Evolutionary conservation across 164 flowering plant genomes (phyloP), one percentile per base, ranked within the genome.

Genomic region (Macadamia tetraphylla): DNA sequence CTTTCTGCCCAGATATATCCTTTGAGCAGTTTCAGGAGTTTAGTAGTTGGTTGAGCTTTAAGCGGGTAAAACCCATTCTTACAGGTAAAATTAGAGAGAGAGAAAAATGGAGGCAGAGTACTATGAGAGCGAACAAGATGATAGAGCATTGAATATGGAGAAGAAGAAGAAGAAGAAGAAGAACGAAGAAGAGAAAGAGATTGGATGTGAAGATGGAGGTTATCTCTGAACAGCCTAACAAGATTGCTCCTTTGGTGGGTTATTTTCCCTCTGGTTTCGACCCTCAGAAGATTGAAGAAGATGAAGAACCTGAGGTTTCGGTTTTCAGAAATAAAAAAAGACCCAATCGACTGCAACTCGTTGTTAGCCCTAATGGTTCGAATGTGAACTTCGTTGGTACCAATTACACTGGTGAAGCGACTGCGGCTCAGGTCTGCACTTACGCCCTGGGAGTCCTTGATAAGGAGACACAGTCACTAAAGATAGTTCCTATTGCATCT

Each of bases 381-480:
- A 71, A 68, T 0, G 85, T 91, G 10, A 79, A 85, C 17, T 94
- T 86, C 64, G 93, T 90, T 1, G 98, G 98, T 3, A 78, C 87
- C 0, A 91, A 68, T 67, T 83, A 85, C 65, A 30, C 79, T 2
- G 97, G 98, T 14, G 97, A 91, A 69, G 91, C 87, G 0, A 69
- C 84, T 3, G 69, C 80, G 10, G 69, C 77, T 35, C 89, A 87
- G 74, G 60, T 71, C 40, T 87, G 92, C 56, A 79, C 76, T 9
- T 86, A 87, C 63, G 85, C 88, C 0, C 86, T 93, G 70, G 96
- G 96, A 0, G 83, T 91, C 53, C 74, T 93, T 62, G 96, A 91
- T 73, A 91, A 86, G 78, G 84, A 78, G 43, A 76, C 83, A 0
- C 70, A 77, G 49, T 62, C 80, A 1, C 75, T 91, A 62, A 91